Evolutionary conservation across 192 early-diverging fungal genomes (phyloP).

Genomic region (Geranomyces michiganensis): DNA sequence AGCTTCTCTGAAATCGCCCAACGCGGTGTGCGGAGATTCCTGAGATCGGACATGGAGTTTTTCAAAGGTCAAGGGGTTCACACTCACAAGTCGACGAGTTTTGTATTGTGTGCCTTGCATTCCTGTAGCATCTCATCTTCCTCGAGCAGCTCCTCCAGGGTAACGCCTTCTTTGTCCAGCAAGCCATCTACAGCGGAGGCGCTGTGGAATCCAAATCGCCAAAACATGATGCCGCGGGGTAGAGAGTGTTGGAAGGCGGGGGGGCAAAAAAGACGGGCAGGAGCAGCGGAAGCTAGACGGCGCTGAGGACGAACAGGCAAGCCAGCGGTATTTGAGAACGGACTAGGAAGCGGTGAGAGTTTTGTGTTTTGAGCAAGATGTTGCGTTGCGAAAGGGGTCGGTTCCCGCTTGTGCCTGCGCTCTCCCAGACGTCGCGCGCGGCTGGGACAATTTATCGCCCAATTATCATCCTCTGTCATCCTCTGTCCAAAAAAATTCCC

Average conservation of each 20-base stretch:
- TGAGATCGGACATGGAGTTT: background rate
- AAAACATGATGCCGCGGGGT: conserved; percentile 29
- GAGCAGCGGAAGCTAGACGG: background rate
- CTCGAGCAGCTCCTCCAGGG: conserved; percentile 87
- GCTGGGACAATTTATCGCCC: too few relatives aligned
- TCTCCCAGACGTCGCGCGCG: too few relatives aligned
- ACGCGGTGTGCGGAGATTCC: background rate
- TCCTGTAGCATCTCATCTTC: conserved; percentile 94
- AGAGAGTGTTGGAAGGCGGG: background rate
- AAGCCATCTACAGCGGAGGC: conserved; percentile 89
- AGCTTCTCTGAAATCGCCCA: background rate
- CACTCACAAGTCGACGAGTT: conserved; percentile 84
- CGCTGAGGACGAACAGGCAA: too few relatives aligned
- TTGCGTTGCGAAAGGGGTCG: too few relatives aligned
- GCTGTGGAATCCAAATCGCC: conserved; percentile 86
- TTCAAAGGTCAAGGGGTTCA: too few relatives aligned
- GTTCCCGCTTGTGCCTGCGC: too few relatives aligned
- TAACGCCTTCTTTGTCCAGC: conserved; percentile 87
- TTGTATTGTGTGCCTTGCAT: conserved; percentile 88
- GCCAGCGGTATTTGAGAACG: background rate
- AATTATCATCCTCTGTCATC: too few relatives aligned
- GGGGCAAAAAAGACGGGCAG: background rate
- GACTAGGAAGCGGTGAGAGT: background rate
- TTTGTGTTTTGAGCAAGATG: too few relatives aligned
- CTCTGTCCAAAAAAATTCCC: too few relatives aligned